Conservation (phyloP, 257 asterid species). For the Jasminum sambac region DNA sequence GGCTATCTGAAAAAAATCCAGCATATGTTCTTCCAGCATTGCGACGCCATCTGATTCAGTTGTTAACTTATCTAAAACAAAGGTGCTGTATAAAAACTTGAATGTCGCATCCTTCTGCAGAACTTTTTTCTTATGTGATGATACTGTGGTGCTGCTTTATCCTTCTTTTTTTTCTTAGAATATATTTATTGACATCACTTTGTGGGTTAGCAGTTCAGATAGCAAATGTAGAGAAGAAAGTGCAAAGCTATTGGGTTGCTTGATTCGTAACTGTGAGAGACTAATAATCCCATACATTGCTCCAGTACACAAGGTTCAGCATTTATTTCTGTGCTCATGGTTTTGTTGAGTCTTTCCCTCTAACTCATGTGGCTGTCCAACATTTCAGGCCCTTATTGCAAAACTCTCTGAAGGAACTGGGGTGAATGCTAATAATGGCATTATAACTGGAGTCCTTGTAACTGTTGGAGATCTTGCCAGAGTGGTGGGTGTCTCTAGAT, state of each 20-base stretch:
- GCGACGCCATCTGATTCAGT: slow-evolving; percentile 96
- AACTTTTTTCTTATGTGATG: slow-evolving; percentile 12
- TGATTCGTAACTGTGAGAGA: slow-evolving; percentile 96
- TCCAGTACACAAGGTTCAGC: slow-evolving; percentile 89
- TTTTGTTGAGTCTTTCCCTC: slow-evolving; percentile 24
- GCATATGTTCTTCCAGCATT: slow-evolving; percentile 99
- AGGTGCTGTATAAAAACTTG: slow-evolving; percentile 51
- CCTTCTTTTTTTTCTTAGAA: slow-evolving; percentile 17
- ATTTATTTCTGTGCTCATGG: slow-evolving; percentile 8
- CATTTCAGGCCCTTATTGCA: slow-evolving; percentile 85
- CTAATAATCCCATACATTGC: slow-evolving; percentile 90
- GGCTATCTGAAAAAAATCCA: slow-evolving; percentile 97
- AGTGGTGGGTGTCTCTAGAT: slow-evolving; percentile 71
- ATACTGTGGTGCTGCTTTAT: slow-evolving; percentile 3
- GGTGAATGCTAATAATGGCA: slow-evolving; percentile 87
- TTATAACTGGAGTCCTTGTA: slow-evolving; percentile 93
- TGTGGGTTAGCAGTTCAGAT: slow-evolving; percentile 82
- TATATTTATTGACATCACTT: slow-evolving; percentile 30
- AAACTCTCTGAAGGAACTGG: slow-evolving; percentile 95
- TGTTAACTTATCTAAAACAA: slow-evolving; percentile 90
- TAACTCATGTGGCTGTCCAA: slow-evolving; percentile 19
- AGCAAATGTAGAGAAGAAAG: slow-evolving; percentile 98
- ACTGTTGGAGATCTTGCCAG: slow-evolving; percentile 99
- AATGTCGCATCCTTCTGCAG: slow-evolving; percentile 19
- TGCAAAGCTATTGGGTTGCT: slow-evolving; percentile 96